Evolutionary conservation across 441 rosid species (phyloP).

Genomic region (Aquilaria agallochum): DNA sequence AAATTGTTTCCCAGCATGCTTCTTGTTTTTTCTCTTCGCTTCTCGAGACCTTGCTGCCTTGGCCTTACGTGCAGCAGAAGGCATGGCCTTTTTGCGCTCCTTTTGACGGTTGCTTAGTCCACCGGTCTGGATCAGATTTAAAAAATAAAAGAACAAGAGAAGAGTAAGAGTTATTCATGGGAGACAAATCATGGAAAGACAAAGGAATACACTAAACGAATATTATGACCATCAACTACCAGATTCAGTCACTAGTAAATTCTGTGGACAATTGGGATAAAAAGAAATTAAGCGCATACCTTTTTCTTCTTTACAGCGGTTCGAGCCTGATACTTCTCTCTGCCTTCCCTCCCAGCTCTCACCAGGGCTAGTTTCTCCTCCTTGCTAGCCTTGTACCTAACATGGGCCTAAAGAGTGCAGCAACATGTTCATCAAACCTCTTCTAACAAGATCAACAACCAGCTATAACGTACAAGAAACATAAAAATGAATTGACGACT

Average conservation of each 20-base stretch:
- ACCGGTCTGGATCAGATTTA: slow-evolving; percentile 46
- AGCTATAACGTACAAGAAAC: neutral
- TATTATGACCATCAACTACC: neutral
- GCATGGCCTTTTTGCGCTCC: slow-evolving; percentile 81
- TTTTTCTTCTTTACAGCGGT: slow-evolving; percentile 77
- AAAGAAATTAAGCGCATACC: slow-evolving; percentile 26
- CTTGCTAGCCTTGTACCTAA: slow-evolving; percentile 68
- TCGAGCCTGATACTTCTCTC: slow-evolving; percentile 64
- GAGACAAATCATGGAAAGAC: neutral
- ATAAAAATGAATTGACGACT: neutral
- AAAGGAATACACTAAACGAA: neutral
- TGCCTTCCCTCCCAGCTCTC: slow-evolving; percentile 86
- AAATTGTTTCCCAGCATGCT: slow-evolving; percentile 53
- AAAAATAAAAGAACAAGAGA: neutral
- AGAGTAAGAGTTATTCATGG: no score
- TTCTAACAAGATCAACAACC: no score
- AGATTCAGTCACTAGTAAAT: neutral
- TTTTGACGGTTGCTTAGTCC: slow-evolving; percentile 82
- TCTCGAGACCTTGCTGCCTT: slow-evolving; percentile 48
- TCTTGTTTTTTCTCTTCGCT: slow-evolving; percentile 38
- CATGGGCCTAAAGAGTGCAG: slow-evolving; percentile 55
- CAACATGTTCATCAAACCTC: neutral
- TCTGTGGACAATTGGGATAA: neutral
- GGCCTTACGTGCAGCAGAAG: slow-evolving; percentile 63
- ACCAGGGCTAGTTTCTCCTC: slow-evolving; percentile 73